A percentile compares a stretch with the other conserved stretches of the same genome.
Conservation (phyloP, 2,329 filamentous ascomycete genomes). For the Sporothrix sp. region DNA sequence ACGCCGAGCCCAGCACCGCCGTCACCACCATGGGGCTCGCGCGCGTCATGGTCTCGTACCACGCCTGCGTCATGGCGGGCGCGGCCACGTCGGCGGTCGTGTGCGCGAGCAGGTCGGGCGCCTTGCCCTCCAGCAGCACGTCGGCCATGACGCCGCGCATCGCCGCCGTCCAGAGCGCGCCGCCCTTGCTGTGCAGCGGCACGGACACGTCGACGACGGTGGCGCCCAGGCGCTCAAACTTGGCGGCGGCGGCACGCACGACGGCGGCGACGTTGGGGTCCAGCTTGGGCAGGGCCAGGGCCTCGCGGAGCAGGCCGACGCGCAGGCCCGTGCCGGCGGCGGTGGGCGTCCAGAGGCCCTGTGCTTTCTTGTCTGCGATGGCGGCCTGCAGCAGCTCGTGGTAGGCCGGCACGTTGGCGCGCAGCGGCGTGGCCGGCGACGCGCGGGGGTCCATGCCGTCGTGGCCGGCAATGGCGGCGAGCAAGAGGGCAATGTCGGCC, state of each 20-base stretch:
- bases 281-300: constrained; percentile 30
- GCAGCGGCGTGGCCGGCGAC: constrained; percentile 30
- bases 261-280: constrained; percentile 28
- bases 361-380: constrained; percentile 17
- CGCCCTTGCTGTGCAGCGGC: constrained; percentile 36
- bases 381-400: constrained; percentile 20
- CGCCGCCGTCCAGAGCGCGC: constrained; percentile 38
- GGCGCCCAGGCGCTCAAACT: constrained; percentile 33
- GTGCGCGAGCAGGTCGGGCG: constrained; percentile 25
- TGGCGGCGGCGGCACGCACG: constrained; percentile 29
- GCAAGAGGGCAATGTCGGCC: constrained; percentile 32
- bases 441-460: constrained; percentile 39
- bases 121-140: constrained; percentile 23
- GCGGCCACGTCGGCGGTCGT: constrained; percentile 23
- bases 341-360: constrained; percentile 19
- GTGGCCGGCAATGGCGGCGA: constrained; percentile 34
- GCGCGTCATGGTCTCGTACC: constrained; percentile 34
- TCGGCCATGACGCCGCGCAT: constrained; percentile 25
- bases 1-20: constrained; percentile 30
- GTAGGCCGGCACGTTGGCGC: constrained; percentile 26
- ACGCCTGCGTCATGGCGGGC: constrained; percentile 27
- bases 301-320: constrained; percentile 37
- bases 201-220: constrained; percentile 35
- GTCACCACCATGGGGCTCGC: constrained; percentile 37
- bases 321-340: constrained; percentile 30